phyloP scores from a whole-genome alignment of 225 moss, liverwort and hornwort genomes.

The Marchantia paleacea region DNA sequence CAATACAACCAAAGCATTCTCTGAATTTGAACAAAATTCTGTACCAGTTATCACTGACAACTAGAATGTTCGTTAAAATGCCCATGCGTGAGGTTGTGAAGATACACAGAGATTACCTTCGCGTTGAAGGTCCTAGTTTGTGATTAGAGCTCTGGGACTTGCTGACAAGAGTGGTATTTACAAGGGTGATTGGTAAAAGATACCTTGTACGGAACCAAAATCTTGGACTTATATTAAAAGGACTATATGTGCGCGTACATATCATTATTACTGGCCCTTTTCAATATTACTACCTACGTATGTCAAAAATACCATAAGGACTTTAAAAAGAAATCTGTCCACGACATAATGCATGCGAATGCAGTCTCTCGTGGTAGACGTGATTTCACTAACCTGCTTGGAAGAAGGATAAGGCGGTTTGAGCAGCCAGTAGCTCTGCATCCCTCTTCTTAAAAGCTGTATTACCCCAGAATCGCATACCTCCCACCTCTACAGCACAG shows the following conservation, averaged over 20 bases:
- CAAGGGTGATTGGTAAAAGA: no score
- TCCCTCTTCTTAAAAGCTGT: slow-evolving; percentile 24
- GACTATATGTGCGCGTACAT: no score
- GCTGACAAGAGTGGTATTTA: no score
- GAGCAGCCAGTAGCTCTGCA: slow-evolving; percentile 31
- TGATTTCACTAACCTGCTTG: slow-evolving; percentile 21
- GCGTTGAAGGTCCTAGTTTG: background rate
- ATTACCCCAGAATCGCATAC: slow-evolving; percentile 22
- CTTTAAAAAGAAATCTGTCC: background rate
- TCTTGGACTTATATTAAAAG: background rate
- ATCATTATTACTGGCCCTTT: no score
- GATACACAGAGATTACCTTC: background rate
- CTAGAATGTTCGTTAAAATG: background rate
- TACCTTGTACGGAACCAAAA: background rate
- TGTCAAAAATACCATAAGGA: background rate
- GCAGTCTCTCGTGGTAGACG: background rate
- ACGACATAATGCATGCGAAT: background rate
- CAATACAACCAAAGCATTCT: no score
- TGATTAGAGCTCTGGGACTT: background rate
- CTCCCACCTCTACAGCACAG: slow-evolving; percentile 27
- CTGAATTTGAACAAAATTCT: no score
- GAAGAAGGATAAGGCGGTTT: slow-evolving; percentile 30
- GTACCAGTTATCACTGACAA: no score
- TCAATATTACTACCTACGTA: no score
- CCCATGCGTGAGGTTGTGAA: no score